A percentile compares a stretch with the other conserved stretches of the same genome.
phyloP scores from a whole-genome alignment of 1,139 yeast genomes.

The Chernovozyma aurita region DNA sequence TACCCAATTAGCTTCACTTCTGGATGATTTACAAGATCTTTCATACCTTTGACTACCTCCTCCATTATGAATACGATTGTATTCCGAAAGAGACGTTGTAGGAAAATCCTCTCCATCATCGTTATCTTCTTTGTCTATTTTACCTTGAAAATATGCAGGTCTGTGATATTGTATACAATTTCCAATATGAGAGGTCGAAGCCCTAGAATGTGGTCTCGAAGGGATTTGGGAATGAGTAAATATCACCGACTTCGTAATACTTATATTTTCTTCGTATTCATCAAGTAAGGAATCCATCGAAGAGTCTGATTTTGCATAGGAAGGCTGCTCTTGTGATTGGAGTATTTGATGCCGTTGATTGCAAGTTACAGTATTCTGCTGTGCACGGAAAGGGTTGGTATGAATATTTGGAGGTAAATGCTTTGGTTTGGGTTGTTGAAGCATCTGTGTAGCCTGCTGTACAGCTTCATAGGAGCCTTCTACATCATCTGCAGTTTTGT shows the following conservation, averaged over 20 bases:
- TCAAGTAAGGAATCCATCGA: conserved; percentile 51
- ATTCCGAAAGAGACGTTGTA: conserved; percentile 33
- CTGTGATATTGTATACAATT: conserved; percentile 8
- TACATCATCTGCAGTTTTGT: background rate
- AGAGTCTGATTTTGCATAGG: background rate
- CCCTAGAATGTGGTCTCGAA: conserved; percentile 13
- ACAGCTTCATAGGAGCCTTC: background rate
- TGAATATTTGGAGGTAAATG: background rate
- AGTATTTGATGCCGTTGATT: background rate
- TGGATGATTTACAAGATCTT: conserved; percentile 33
- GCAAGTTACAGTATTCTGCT: background rate
- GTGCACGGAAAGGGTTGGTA: background rate
- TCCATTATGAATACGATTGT: conserved; percentile 24
- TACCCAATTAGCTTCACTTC: conserved; percentile 23
- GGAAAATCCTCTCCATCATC: conserved; percentile 23
- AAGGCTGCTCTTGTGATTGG: background rate
- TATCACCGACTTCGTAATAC: conserved; percentile 25
- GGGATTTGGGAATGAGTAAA: conserved; percentile 21
- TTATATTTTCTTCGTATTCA: conserved; percentile 44
- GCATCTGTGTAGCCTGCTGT: conserved; percentile 1
- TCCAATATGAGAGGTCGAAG: conserved; percentile 18
- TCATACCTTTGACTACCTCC: conserved; percentile 13
- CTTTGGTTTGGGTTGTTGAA: conserved; percentile 10
- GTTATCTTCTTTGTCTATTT: conserved; percentile 8
- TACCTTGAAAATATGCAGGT: conserved; percentile 7